phyloP scores from a whole-genome alignment of 1,284 basidiomycete genomes.

The Ganoderma sinense region DNA sequence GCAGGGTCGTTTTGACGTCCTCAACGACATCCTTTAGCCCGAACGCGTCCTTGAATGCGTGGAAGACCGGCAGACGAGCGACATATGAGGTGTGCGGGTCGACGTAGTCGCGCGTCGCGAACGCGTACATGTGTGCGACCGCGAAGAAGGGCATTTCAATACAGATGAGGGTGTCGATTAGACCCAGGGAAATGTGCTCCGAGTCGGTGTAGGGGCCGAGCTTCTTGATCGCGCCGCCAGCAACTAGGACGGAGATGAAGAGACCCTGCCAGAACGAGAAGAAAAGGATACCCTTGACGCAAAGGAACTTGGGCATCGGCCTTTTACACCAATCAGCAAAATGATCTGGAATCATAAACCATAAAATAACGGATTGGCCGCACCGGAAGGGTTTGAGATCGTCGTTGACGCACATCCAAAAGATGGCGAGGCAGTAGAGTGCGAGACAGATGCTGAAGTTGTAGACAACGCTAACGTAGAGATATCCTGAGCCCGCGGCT shows the following conservation, averaged over 20 bases:
- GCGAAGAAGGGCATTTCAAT: conserved; percentile 99
- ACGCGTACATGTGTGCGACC: conserved; percentile 90
- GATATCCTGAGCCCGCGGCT: conserved; percentile 86
- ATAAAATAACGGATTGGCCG: conserved; percentile 41
- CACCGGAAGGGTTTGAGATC: conserved; percentile 90
- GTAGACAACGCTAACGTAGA: conserved; percentile 89
- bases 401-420: conserved; percentile 90
- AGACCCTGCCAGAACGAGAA: conserved; percentile 99
- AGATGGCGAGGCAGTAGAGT: conserved; percentile 91
- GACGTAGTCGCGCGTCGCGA: conserved; percentile 86
- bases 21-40: conserved; percentile 89
- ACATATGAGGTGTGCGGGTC: conserved; percentile 72
- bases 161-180: conserved; percentile 92
- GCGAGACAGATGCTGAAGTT: conserved; percentile 78
- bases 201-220: conserved; percentile 89
- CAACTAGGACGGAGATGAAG: conserved; percentile 87
- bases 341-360: not conserved
- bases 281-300: conserved; percentile 97
- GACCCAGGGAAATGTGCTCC: conserved; percentile 91
- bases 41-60: conserved; percentile 90
- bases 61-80: conserved; percentile 87
- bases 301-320: conserved; percentile 93
- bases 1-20: conserved; percentile 85
- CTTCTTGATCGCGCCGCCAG: conserved; percentile 76
- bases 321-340: conserved; percentile 41